Conservation (phyloP, 345 rosid species). For the Arabidopsis thaliana region DNA sequence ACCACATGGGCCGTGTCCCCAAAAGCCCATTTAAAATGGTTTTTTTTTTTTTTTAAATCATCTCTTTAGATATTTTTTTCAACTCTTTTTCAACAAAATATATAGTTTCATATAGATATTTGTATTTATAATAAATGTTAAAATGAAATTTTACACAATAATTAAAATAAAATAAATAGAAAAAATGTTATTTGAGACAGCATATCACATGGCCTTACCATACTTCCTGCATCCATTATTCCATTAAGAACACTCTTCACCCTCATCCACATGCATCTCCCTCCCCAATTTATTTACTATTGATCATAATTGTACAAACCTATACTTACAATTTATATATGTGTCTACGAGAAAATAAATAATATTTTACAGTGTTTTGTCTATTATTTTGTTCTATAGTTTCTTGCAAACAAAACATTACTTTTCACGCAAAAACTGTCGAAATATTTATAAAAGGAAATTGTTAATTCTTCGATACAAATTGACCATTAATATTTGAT, state of each 20-base stretch:
- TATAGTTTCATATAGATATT: too few relatives aligned
- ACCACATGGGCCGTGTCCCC: not conserved
- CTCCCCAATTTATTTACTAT: not conserved
- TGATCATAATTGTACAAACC: not conserved
- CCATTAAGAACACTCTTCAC: not conserved
- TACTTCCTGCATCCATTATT: not conserved
- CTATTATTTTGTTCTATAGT: not conserved
- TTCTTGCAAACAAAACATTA: not conserved
- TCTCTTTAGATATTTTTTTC: too few relatives aligned
- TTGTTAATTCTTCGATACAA: not conserved
- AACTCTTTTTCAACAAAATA: too few relatives aligned
- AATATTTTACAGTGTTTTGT: not conserved
- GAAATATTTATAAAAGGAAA: not conserved
- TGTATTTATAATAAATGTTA: too few relatives aligned
- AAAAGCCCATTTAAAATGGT: not conserved
- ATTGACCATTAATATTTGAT: not conserved
- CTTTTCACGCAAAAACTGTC: not conserved
- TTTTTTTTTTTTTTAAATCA: too few relatives aligned
- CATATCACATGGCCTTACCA: conserved; percentile 10
- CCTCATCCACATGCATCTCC: conserved; percentile 5
- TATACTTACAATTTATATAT: not conserved
- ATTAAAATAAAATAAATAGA: not conserved
- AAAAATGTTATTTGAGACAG: not conserved
- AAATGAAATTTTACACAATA: not conserved
- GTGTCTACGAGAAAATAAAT: not conserved